Evolutionary conservation across 352 stramenopile genomes (phyloP), one percentile per base, ranked within the genome.

Genomic region (Globisporangium parvum): DNA sequence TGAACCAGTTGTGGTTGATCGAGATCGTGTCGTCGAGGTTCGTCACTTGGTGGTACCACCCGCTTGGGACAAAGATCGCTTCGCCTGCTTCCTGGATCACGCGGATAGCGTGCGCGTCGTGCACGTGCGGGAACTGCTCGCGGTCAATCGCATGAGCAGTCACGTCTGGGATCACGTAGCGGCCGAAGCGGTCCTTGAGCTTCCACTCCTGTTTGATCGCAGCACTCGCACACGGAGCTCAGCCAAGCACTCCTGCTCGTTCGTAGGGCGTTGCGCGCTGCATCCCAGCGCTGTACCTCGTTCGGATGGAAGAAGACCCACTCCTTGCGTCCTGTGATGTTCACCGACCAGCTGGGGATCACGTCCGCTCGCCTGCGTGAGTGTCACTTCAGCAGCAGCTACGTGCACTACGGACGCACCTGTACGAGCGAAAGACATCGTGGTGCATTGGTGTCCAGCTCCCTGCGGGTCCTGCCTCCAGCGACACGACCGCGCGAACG

Each of bases 1-100:
- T 98, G 60, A 98, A 96, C 96, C 96, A 98, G 70, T 98, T 98
- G 67, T 98, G 93, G 79, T 98, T 98, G 66, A 98, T 96, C 1
- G 91, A 98, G 47, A 98, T 84, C 18, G 93, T 98, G 65, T 95
- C 77, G 35, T 91, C 73, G 14, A 97, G 42, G 65, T 98, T 98
- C 24, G 77, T 72, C 9, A 99, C 96, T 59, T 97, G 74, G 60
- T 99, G 96, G 57, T 97, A 96, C 93, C 95, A 98, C 11, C 85
- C 91, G 24, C 83, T 96, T 1, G 96, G 96, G n/a, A 99, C 95
- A 71, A 98, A 99, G 47, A 99, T 96, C 1, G 82, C 85, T 31
- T 93, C 80, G 2, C 76, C 77, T 1, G 66, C 63, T 46, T 87
- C 77, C 66, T 93, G 83, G 8, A 77, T 74, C 1, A 89, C 69